Evolutionary conservation across 352 stramenopile genomes (phyloP), one percentile per base, ranked within the genome.

Genomic region (Pythium plurisporium): DNA sequence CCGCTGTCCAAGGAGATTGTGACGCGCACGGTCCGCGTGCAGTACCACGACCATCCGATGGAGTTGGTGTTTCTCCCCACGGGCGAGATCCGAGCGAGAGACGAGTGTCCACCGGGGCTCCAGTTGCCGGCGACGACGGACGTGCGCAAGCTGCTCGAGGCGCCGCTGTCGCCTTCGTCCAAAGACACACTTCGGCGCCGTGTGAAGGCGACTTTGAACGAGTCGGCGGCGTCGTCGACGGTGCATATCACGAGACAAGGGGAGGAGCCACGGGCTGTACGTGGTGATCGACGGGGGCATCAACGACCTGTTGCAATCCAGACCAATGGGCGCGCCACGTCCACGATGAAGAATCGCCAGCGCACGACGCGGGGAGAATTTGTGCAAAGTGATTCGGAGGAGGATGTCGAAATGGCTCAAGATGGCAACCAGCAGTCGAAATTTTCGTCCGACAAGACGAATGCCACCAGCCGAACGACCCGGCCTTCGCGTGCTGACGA

Each of bases 1-100:
- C 26, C 25, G 30, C n/a, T 30, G 46, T 22, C 34, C 42, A 27
- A 33, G 40, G 40, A 52, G 20, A 27, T 29, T 33, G 4, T 52
- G 37, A 10, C 20, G 25, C 23, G 37, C 52, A 22, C 60, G 55
- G 41, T 49, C 42, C 4, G 36, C 6, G 38, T 42, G 20, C 52
- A 58, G 44, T 45, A 57, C 19, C 44, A 56, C 40, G 38, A 65
- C 20, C 34, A 46, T 11, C 74, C 73, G 4, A 82, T 89, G 73
- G 74, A 87, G 59, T 63, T 89, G 37, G 76, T 89, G 23, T 83
- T 73, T 37, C 25, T 87, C 58, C 66, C 76, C 38, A 85, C 63
- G 3, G 79, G 79, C 17, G 76, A 89, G 67, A 87, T 89, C 50
- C 65, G 69, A 38, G 55, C 74, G 5, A 57, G 73, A 17, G 73